Evolutionary conservation across 2,329 filamentous ascomycete genomes (phyloP).

Genomic region (Neonectria hederae): DNA sequence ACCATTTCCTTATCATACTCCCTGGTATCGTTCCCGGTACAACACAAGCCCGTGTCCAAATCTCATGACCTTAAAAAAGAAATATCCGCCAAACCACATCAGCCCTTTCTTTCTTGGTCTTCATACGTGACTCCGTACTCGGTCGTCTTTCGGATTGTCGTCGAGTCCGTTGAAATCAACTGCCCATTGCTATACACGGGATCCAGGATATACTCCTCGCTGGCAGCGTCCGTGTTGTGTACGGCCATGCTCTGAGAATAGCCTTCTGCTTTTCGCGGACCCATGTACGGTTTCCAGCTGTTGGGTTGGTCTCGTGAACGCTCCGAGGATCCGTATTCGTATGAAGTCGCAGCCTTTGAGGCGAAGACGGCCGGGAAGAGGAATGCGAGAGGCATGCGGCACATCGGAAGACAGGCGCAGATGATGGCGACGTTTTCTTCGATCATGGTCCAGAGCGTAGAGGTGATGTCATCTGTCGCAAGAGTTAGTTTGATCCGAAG

Average conservation of each 20-base stretch:
- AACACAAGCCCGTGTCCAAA: not conserved
- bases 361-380: slow-evolving; percentile 49
- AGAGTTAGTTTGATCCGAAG: not conserved
- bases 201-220: slow-evolving; percentile 49
- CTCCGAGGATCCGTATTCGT: slow-evolving; percentile 8
- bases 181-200: slow-evolving; percentile 25
- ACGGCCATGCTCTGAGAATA: slow-evolving; percentile 40
- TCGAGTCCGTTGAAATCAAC: slow-evolving; percentile 25
- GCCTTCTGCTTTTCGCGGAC: slow-evolving; percentile 43
- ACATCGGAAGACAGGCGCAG: slow-evolving; percentile 53
- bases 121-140: slow-evolving; percentile 50
- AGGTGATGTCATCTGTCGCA: slow-evolving; percentile 45
- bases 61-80: not conserved
- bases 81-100: not conserved
- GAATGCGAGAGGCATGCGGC: slow-evolving; percentile 50
- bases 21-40: not conserved
- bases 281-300: slow-evolving; percentile 47
- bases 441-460: slow-evolving; percentile 52
- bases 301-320: slow-evolving; percentile 26
- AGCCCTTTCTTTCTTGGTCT: slow-evolving; percentile 15
- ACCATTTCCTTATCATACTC: not conserved
- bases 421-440: slow-evolving; percentile 53
- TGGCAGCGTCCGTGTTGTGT: slow-evolving; percentile 42
- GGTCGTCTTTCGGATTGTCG: slow-evolving; percentile 49
- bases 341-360: slow-evolving; percentile 16